Evolutionary conservation across 2,329 filamentous ascomycete species (phyloP).

Genomic region (Pseudogymnoascus sp.): DNA sequence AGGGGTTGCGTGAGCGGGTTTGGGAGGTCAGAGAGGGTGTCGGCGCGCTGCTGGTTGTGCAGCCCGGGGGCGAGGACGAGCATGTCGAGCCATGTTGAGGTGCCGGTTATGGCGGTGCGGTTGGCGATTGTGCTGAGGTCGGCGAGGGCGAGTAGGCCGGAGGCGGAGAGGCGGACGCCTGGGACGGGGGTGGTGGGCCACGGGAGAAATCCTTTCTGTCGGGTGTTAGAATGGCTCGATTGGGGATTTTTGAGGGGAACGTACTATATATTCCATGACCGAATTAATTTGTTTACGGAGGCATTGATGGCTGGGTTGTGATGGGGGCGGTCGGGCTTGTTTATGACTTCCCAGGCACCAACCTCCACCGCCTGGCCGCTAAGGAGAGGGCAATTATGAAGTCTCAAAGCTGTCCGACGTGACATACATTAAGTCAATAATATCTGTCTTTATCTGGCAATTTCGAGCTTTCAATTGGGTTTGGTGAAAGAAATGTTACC

Average conservation of each 20-base stretch:
- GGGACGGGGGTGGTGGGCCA: constrained; percentile 44
- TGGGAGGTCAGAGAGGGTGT: constrained; percentile 40
- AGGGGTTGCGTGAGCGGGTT: constrained; percentile 30
- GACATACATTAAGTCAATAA: neutral
- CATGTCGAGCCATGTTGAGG: constrained; percentile 49
- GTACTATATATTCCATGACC: neutral
- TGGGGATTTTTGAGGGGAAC: neutral
- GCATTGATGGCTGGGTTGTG: neutral
- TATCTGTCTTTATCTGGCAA: neutral
- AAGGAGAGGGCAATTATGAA: neutral
- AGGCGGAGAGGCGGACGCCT: constrained; percentile 41
- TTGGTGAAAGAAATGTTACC: neutral
- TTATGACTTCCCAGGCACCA: neutral
- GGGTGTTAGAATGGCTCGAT: neutral
- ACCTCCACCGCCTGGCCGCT: neutral
- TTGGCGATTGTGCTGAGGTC: constrained; percentile 51
- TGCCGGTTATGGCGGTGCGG: constrained; percentile 51
- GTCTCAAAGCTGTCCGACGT: constrained; percentile 1
- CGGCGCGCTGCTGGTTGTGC: constrained; percentile 54
- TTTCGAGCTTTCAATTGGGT: neutral
- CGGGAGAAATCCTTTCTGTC: constrained; percentile 1
- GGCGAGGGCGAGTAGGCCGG: constrained; percentile 53
- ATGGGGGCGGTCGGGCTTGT: neutral
- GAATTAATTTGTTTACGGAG: neutral
- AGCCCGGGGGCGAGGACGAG: constrained; percentile 54